Percentiles rank a stretch among this genome's conserved stretches.
Conservation (phyloP, 495 filamentous ascomycete species). For the Podospora didyma region DNA sequence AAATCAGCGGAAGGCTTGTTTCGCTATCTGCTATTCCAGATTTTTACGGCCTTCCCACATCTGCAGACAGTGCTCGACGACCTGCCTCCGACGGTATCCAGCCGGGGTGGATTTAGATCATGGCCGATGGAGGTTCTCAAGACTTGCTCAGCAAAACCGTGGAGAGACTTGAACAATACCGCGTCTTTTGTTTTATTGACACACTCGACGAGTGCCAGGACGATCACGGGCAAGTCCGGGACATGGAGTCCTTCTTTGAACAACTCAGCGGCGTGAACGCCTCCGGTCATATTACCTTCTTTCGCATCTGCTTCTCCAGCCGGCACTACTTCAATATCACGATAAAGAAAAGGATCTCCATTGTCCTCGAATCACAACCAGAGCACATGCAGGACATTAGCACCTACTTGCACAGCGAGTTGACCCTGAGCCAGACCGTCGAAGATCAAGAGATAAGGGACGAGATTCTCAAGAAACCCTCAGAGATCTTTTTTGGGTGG, state of each 20-base stretch:
- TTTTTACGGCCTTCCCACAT: conserved; percentile 9
- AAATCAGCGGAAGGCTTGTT: conserved; percentile 53
- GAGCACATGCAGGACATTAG: conserved; percentile 25
- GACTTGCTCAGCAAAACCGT: no score
- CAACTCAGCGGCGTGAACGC: conserved; percentile 17
- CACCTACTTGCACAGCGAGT: conserved; percentile 16
- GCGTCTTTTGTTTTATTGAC: conserved; percentile 36
- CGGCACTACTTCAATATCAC: conserved; percentile 47
- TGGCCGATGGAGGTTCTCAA: no score
- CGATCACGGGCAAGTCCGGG: conserved; percentile 18
- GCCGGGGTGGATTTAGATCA: no score
- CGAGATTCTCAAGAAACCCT: conserved; percentile 35
- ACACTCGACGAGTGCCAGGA: conserved; percentile 42
- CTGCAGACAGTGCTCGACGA: no score
- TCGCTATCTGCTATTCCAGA: conserved; percentile 43
- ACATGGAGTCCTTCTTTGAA: conserved; percentile 35
- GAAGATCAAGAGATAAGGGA: conserved; percentile 24
- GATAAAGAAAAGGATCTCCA: conserved; percentile 25
- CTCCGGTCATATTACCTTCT: conserved; percentile 8
- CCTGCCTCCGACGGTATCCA: no score
- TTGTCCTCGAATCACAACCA: conserved; percentile 21
- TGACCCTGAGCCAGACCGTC: background rate
- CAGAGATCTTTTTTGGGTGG: conserved; percentile 50
- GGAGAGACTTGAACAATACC: no score
- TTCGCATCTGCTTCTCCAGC: conserved; percentile 43